phyloP scores from a whole-genome alignment of 2,329 filamentous ascomycete species.

The Botrytis tulipae region DNA sequence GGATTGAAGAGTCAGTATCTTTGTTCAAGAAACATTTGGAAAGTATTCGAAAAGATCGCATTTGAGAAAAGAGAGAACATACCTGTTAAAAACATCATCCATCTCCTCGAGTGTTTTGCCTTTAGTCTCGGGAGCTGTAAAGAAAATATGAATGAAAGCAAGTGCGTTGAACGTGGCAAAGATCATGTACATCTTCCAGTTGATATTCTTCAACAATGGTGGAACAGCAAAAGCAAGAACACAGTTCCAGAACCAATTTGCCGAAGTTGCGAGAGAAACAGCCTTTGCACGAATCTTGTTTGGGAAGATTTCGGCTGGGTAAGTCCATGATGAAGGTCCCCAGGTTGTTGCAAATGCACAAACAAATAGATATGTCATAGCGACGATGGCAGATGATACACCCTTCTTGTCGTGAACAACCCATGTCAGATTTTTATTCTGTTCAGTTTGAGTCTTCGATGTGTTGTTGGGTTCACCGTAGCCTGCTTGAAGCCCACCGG shows the following conservation, averaged over 20 bases:
- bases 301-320: constrained; percentile 67
- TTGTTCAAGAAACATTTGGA: background rate
- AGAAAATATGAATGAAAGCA: constrained; percentile 57
- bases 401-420: constrained; percentile 50
- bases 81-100: constrained; percentile 64
- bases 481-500: constrained; percentile 59
- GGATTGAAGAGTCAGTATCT: background rate
- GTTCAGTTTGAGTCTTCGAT: constrained; percentile 39
- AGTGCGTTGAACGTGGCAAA: constrained; percentile 70
- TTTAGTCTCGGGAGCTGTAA: constrained; percentile 66
- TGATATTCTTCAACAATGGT: constrained; percentile 48
- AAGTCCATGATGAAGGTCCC: constrained; percentile 50
- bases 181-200: constrained; percentile 61
- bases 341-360: constrained; percentile 65
- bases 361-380: constrained; percentile 65
- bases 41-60: background rate
- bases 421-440: constrained; percentile 55
- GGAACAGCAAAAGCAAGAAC: constrained; percentile 53
- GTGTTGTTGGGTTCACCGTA: constrained; percentile 53
- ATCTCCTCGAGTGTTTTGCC: constrained; percentile 76
- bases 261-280: constrained; percentile 70
- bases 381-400: constrained; percentile 35
- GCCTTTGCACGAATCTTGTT: constrained; percentile 69
- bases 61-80: background rate
- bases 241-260: constrained; percentile 78